Base-by-base conservation (phyloP, 495 filamentous ascomycete species). In the Astrocystis sublimbata region DNA sequence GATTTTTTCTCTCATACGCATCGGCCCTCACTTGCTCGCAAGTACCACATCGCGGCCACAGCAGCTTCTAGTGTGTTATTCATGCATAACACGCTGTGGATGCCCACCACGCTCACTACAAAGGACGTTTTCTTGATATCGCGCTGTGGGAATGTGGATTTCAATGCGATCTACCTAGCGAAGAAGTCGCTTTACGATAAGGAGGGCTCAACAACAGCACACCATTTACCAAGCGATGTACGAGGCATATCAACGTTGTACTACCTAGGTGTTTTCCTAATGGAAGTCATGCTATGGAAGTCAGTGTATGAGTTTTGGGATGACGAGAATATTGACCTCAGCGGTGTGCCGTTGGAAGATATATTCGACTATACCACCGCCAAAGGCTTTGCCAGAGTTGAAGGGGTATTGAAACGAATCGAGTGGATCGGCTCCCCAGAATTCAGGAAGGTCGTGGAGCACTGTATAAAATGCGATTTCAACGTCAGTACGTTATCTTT, bases 391-490 rank as follows among this genome's bases (percentile, higher is more conserved):
- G 54, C 54, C n/a, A 8, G 54, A 28, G 24, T 57, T 33, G 38
- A 57, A 35, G 17, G 19, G n/a, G 35, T 57, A 45, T 6, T 57
- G 7, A 46, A 46, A 23, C 54, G 28, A 57, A 46, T 57, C 40
- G 54, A 57, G 28, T 45, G 54, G 54, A 57, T 57, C 9, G 15
- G 38, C 40, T 57, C 54, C 38, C n/a, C 26, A 3, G 54, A 57
- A 5, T 57, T 57, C 28, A 57, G n/a, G 9, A 8, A 24, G 17
- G 54, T 35, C 40, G 38, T 57, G 26, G 54, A 57, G 28, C 54
- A 57, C 40, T 57, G 54, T 46, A 57, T 57, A 8, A 57, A 57
- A 45, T 57, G 54, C 28, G 54, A 57, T 24, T 30, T 57, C 4
- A 40, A 4, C 2, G 17, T 41, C n/a, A 57, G 17, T 28, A 45